These are phyloP conservation scores for Mycena rosella DNA, from an alignment of 768 basidiomycete genomes.

Conservation along the genomic window DNA sequence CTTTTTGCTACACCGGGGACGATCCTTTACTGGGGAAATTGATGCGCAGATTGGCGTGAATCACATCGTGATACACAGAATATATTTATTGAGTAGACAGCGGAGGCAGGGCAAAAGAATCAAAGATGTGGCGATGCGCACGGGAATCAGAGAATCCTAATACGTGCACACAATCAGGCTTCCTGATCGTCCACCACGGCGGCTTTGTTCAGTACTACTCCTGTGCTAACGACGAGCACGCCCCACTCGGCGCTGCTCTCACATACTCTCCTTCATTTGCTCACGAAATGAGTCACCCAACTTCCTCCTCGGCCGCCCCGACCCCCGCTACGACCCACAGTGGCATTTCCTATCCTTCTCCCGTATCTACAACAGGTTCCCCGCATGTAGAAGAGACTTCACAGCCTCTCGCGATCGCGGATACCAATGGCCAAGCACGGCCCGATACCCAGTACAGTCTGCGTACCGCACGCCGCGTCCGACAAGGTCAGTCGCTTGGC, in stretches of 20 bases:
- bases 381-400: constrained; percentile 31
- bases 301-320: constrained; percentile 1
- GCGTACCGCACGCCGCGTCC: constrained; percentile 65
- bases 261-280: not conserved
- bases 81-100: too few relatives aligned
- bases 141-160: not conserved
- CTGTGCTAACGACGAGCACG: too few relatives aligned
- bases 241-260: constrained; percentile 24
- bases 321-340: not conserved
- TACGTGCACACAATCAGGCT: not conserved
- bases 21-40: constrained; percentile 50
- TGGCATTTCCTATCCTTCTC: constrained; percentile 46
- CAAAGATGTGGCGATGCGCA: not conserved
- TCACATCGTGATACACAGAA: too few relatives aligned
- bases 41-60: constrained; percentile 19
- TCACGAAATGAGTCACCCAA: constrained; percentile 39
- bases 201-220: not conserved
- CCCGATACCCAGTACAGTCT: constrained; percentile 53
- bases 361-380: constrained; percentile 40
- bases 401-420: constrained; percentile 20
- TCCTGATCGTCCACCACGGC: not conserved
- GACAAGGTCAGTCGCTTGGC: constrained; percentile 44
- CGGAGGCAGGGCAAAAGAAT: too few relatives aligned
- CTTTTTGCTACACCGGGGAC: constrained; percentile 63
- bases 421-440: constrained; percentile 28